Base-by-base conservation (phyloP, 2,329 filamentous ascomycete genomes). In the Claviceps paspali region DNA sequence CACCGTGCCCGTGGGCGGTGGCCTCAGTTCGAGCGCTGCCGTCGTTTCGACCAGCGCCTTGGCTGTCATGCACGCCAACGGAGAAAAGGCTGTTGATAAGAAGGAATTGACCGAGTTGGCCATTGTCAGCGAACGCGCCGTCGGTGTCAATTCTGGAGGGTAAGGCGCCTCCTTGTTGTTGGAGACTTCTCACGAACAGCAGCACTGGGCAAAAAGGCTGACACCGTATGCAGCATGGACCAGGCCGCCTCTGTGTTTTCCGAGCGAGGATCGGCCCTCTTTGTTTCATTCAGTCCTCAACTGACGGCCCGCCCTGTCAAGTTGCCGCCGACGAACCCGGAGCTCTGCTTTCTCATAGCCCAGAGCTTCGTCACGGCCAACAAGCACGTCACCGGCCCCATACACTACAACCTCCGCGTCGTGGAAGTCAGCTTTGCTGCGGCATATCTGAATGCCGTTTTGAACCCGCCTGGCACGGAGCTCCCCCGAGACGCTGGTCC, bases 121-220 rank as follows among this genome's bases (percentile, higher is more conserved):
- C 17, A 88, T 98, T 47, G 84, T 95, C 27, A 93, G 86, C 32
- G 91, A 98, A 63, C 76, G 91, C 39, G 79, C 82, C 12, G 91
- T 96, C 4, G 91, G 91, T 36, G 91, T 98, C 49, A 96, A 96
- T 62, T 92, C 86, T 5, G 91, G 91, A 57, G 91, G 83, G 81
- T 84, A 62, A 64, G 76, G n/a, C n/a, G n/a, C n/a, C n/a, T n/a
- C n/a, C n/a, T n/a, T n/a, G n/a, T n/a, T n/a, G n/a, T n/a, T n/a
- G n/a, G n/a, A n/a, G n/a, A n/a, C n/a, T n/a, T n/a, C n/a, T n/a
- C n/a, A n/a, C n/a, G n/a, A n/a, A n/a, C n/a, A n/a, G n/a, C n/a
- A n/a, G n/a, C n/a, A n/a, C n/a, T n/a, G n/a, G n/a, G n/a, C n/a
- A n/a, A n/a, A n/a, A n/a, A n/a, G 12, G 8, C 7, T 26, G 27